Base-by-base conservation (phyloP, 2,329 filamentous ascomycete genomes). In the Aspergillus sclerotialis region DNA sequence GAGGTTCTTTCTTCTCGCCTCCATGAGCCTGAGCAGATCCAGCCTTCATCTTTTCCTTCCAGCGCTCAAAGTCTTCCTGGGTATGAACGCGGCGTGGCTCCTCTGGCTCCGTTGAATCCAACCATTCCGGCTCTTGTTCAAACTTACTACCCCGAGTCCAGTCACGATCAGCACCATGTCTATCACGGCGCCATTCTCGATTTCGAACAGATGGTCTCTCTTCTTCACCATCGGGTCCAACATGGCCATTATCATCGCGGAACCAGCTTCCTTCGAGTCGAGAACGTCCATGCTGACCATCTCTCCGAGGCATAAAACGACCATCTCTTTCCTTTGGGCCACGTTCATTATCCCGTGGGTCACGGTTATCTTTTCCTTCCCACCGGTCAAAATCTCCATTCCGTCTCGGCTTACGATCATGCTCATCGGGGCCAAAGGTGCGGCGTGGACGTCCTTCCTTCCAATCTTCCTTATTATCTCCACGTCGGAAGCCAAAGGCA, bases 91-190 rank as follows among this genome's bases (percentile, higher is more conserved):
- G 77, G 23, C 75, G 67, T 49, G 82, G 78, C 33, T 85, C 82
- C 38, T 82, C 80, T 14, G 72, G 64, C 28, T 70, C 72, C 11
- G 79, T 78, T 38, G 81, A 75, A 53, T 93, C 87, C 60, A 94
- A 72, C 90, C 89, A 94, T 61, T 94, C 89, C 4, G 90, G 89
- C 32, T 94, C 86, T 44, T 84, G 80, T 55, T 93, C 87, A 44
- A 74, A 61, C 43, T 70, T 74, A 25, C 59, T 65, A 36, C 68
- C 67, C 30, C 69, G 60, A 37, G 61, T 69, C 71, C 72, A 76
- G 26, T 76, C 73, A 33, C 72, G 65, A 36, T 77, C 73, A 36
- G 53, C 51, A 28, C 61, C 61, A 33, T 67, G 63, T 49, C 57
- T 52, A 38, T 63, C 63, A 27, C 64, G 60, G 37, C 76, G 72